These are phyloP conservation scores for Niebla homalea DNA, from an alignment of 495 filamentous ascomycete species.

Conservation along the genomic window DNA sequence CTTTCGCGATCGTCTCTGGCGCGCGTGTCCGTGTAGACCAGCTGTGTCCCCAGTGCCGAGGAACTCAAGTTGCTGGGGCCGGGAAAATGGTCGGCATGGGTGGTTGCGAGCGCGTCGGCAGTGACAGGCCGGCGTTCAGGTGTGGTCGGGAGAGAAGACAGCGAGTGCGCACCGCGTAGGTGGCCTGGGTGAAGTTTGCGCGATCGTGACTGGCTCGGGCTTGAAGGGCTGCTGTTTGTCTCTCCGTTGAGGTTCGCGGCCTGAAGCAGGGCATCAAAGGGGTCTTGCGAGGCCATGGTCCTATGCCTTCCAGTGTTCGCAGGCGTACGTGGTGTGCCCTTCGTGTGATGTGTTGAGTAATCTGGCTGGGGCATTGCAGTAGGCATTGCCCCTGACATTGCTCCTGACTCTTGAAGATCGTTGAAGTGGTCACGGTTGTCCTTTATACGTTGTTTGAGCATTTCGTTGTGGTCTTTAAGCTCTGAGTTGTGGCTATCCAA, in stretches of 20 bases:
- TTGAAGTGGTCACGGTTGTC: constrained; percentile 79
- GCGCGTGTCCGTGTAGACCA: constrained; percentile 18
- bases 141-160: constrained; percentile 72
- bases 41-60: constrained; percentile 19
- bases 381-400: constrained; percentile 30
- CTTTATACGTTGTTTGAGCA: constrained; percentile 67
- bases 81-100: constrained; percentile 28
- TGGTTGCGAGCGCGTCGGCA: constrained; percentile 38
- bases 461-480: constrained; percentile 56
- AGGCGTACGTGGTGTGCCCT: constrained; percentile 35
- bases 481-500: constrained; percentile 53
- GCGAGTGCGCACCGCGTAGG: constrained; percentile 54
- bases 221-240: constrained; percentile 53
- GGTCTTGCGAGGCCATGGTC: constrained; percentile 31
- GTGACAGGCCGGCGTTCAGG: constrained; percentile 38
- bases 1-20: constrained; percentile 62
- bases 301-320: constrained; percentile 23
- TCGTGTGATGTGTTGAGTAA: constrained; percentile 32
- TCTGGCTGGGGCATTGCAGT: constrained; percentile 36
- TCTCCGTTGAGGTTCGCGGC: constrained; percentile 63
- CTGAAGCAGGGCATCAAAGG: constrained; percentile 64
- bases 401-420: constrained; percentile 37
- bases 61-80: constrained; percentile 20
- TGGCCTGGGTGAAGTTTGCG: constrained; percentile 42
- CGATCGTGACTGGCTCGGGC: constrained; percentile 33